phyloP scores from a whole-genome alignment of 1,139 yeast genomes.

The Kodamaea derodonti region DNA sequence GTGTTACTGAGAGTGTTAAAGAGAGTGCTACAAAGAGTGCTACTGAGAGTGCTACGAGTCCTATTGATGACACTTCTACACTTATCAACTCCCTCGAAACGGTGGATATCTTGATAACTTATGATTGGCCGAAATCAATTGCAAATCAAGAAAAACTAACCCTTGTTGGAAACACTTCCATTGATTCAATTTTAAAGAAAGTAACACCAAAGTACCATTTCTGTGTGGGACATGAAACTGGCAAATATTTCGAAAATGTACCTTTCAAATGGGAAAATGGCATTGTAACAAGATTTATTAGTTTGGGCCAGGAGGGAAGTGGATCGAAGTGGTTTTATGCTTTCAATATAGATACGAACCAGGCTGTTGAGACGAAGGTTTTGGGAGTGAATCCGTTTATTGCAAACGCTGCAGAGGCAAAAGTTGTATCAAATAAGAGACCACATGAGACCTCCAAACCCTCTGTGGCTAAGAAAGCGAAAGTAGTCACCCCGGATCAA shows the following conservation, averaged over 20 bases:
- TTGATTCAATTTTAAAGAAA: constrained; percentile 45
- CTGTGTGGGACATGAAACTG: constrained; percentile 47
- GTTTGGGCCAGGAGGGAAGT: constrained; percentile 56
- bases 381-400: constrained; percentile 38
- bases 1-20: neutral
- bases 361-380: constrained; percentile 13
- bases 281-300: constrained; percentile 54
- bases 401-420: no score
- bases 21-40: neutral
- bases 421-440: neutral
- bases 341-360: constrained; percentile 36
- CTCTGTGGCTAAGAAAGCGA: constrained; percentile 3
- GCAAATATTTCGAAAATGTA: constrained; percentile 50
- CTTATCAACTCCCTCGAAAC: neutral
- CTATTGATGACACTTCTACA: neutral
- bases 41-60: neutral
- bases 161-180: constrained; percentile 30
- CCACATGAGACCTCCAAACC: neutral
- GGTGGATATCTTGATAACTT: constrained; percentile 35
- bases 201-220: constrained; percentile 65
- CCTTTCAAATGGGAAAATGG: constrained; percentile 57
- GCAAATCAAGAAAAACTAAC: constrained; percentile 38
- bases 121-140: constrained; percentile 57
- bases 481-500: constrained; percentile 34
- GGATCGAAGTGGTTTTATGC: constrained; percentile 74